Base-by-base conservation (phyloP, 805 yeast genomes). In the Pichia heedii region DNA sequence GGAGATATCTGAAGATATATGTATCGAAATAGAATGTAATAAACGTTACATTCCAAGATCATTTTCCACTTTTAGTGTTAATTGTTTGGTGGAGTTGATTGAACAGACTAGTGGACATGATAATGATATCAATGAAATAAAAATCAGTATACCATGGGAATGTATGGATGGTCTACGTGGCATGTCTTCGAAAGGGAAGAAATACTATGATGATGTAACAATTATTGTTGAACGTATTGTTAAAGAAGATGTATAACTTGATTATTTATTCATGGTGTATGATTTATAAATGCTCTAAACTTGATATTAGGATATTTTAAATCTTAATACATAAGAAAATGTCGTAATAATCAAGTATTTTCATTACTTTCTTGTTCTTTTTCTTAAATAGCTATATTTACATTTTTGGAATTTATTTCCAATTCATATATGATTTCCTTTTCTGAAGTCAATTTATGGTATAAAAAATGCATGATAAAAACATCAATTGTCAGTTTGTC, bases 91-190 rank as follows among this genome's bases (percentile, higher is more conserved):
- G 22, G 50, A 47, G 33, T 19, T 35, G 2, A 16, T 41, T 2
- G 15, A 16, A 8, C 32, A 29, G 6, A 11, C 11, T 8, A 29
- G 15, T 10, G 32, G 8, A 15, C 8, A 1, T 13, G 5, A 22
- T 9, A 12, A 24, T 1, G n/a, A 18, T 5, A 16, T 22, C 18
- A 4, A 22, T 9, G 16, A 7, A 8, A 6, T 33, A 6, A 34
- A 3, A 2, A n/a, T 41, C 33, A 49, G 55, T 33, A 22, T 33
- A 13, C 18, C 16, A 5, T 77, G 81, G 80, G 65, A 66, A 3
- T 70, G 74, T 0, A 63, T 81, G 51, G 94, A 84, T 59, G 94
- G 95, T 0, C 69, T 69, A 45, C 70, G 71, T 49, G 94, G 93
- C 2, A 70, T 78, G 1, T 53, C 55, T n/a, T 66, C 65, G 37